Conservation (phyloP, 257 asterid species). For the Nicotiana sylvestris region DNA sequence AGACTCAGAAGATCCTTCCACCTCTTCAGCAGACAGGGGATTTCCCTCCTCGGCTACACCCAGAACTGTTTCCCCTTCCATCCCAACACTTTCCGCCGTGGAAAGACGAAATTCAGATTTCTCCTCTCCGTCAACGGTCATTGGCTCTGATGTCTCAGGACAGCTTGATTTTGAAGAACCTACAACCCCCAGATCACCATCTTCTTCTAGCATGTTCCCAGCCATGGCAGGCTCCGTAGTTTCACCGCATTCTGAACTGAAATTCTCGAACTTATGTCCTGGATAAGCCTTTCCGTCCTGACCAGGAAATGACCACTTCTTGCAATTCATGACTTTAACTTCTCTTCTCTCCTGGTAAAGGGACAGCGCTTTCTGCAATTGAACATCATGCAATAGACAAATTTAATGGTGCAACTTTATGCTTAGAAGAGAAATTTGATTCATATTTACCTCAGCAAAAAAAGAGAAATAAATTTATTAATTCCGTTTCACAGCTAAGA, state of each 20-base stretch:
- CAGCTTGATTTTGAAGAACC: constrained; percentile 12
- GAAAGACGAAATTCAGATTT: constrained; percentile 24
- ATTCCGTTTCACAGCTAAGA: too few species aligned
- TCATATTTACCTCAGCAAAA: neutral
- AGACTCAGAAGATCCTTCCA: constrained; percentile 25
- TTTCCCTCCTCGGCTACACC: constrained; percentile 15
- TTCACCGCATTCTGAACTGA: constrained; percentile 14
- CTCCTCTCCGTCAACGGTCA: constrained; percentile 14
- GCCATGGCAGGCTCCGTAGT: constrained; percentile 28
- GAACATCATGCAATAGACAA: constrained; percentile 12
- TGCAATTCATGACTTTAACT: constrained; percentile 23
- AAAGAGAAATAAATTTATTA: too few species aligned
- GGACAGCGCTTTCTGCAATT: constrained; percentile 71
- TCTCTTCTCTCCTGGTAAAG: constrained; percentile 64
- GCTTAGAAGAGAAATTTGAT: neutral
- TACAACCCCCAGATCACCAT: constrained; percentile 17
- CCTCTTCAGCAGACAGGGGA: constrained; percentile 22
- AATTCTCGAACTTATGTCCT: constrained; percentile 25
- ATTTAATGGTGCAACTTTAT: neutral
- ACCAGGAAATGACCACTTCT: constrained; percentile 18
- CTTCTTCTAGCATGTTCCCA: constrained; percentile 19
- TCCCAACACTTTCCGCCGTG: constrained; percentile 4
- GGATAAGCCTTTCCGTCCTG: constrained; percentile 14
- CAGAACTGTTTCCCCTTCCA: constrained; percentile 22
- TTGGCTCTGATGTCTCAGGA: constrained; percentile 26